Conservation (phyloP, 768 basidiomycete species). For the Epithele typhae region DNA sequence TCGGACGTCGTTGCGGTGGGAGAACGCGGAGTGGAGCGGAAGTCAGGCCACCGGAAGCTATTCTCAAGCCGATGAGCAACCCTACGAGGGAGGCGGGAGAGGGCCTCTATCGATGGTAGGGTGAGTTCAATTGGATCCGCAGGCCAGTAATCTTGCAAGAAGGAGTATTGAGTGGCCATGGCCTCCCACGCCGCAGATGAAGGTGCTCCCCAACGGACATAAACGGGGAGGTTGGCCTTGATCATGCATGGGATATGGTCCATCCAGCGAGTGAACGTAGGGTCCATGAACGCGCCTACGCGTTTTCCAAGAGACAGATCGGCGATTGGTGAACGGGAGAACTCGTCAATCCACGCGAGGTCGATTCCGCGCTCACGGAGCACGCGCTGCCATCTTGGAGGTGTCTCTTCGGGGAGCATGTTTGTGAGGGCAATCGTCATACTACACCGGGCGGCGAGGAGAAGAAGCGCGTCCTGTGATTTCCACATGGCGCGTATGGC, state of each 20-base stretch:
- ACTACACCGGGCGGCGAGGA: not conserved
- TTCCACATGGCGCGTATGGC: not conserved
- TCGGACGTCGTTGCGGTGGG: no score
- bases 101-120: no score
- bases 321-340: not conserved
- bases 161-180: no score
- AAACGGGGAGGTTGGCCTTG: not conserved
- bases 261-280: not conserved
- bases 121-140: no score
- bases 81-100: no score
- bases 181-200: no score
- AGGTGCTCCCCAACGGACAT: no score
- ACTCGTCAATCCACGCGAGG: not conserved
- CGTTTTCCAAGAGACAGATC: not conserved
- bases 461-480: not conserved
- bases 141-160: no score
- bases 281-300: not conserved
- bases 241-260: conserved; percentile 1
- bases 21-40: no score
- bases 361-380: not conserved
- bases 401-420: not conserved
- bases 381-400: not conserved
- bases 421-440: not conserved
- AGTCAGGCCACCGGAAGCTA: no score
- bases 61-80: no score